These are phyloP conservation scores for Backusella tuberculispora DNA, from an alignment of 192 early-diverging fungal species.

Conservation along the genomic window DNA sequence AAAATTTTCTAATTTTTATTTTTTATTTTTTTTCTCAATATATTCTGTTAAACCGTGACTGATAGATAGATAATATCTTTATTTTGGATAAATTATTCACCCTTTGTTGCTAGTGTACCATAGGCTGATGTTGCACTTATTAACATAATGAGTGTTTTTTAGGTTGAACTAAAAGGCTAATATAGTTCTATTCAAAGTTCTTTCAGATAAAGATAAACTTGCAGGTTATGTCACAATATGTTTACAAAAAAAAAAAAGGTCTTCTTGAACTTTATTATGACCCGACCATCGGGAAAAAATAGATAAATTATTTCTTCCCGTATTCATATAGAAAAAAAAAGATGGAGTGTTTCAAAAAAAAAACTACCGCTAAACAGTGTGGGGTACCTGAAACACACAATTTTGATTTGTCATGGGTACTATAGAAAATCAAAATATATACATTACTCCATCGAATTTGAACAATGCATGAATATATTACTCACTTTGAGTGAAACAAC, in stretches of 20 bases:
- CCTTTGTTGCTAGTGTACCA: neutral
- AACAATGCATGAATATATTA: neutral
- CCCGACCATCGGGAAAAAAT: conserved; percentile 3
- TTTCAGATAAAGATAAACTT: neutral
- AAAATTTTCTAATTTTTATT: too few relatives aligned
- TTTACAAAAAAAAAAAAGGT: neutral
- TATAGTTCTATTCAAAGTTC: neutral
- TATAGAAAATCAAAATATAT: neutral
- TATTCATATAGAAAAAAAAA: neutral
- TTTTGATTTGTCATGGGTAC: conserved; percentile 6
- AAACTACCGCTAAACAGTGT: neutral
- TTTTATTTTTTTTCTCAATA: neutral
- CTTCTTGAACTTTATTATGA: neutral
- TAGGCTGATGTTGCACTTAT: neutral
- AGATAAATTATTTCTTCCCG: neutral
- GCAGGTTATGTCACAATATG: too few relatives aligned
- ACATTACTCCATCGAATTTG: neutral
- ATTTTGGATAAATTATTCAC: conserved; percentile 4
- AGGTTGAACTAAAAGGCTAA: neutral
- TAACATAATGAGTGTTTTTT: conserved; percentile 1
- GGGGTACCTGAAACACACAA: conserved; percentile 12
- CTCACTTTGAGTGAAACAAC: neutral
- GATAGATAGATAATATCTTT: conserved; percentile 9
- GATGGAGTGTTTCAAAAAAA: neutral
- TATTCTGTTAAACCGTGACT: conserved; percentile 5